These are phyloP conservation scores for Leptodontidium sp. DNA, from an alignment of 2,329 filamentous ascomycete genomes.

Conservation along the genomic window DNA sequence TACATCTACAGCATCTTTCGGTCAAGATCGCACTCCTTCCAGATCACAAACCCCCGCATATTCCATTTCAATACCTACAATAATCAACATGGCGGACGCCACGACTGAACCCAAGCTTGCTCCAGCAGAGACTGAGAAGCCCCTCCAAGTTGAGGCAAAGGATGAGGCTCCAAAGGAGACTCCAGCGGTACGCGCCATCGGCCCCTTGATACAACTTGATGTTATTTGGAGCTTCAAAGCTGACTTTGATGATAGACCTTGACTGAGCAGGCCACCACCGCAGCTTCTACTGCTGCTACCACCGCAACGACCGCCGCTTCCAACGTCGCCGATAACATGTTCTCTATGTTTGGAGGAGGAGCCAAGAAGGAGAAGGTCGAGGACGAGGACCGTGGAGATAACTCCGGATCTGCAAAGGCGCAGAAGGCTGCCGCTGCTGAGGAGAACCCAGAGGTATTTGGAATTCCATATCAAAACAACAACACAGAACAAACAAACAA, in stretches of 20 bases:
- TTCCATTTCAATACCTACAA: conserved; percentile 25
- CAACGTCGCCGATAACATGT: conserved; percentile 70
- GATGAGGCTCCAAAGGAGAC: conserved; percentile 39
- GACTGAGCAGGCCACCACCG: conserved; percentile 47
- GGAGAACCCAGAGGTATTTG: conserved; percentile 47
- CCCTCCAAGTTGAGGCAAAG: conserved; percentile 36
- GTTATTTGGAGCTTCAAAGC: conserved; percentile 19
- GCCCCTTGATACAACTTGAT: background rate
- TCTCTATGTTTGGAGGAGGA: conserved; percentile 98
- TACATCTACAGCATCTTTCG: conserved; percentile 31
- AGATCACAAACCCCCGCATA: conserved; percentile 18
- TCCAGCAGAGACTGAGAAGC: conserved; percentile 53
- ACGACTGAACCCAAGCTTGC: conserved; percentile 50
- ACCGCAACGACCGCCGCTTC: conserved; percentile 52
- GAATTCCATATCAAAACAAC: conserved; percentile 8
- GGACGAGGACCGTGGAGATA: conserved; percentile 81
- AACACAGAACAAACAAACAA: conserved; percentile 15
- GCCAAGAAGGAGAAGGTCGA: conserved; percentile 97
- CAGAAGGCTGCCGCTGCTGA: conserved; percentile 62
- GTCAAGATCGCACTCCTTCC: conserved; percentile 27
- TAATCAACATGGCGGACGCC: conserved; percentile 42
- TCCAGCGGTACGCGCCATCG: conserved; percentile 37
- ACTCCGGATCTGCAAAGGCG: conserved; percentile 87
- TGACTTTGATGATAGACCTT: conserved; percentile 40
- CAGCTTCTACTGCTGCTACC: conserved; percentile 49